Evolutionary conservation across 768 basidiomycete species (phyloP).

Genomic region (Lactarius deliciosus): DNA sequence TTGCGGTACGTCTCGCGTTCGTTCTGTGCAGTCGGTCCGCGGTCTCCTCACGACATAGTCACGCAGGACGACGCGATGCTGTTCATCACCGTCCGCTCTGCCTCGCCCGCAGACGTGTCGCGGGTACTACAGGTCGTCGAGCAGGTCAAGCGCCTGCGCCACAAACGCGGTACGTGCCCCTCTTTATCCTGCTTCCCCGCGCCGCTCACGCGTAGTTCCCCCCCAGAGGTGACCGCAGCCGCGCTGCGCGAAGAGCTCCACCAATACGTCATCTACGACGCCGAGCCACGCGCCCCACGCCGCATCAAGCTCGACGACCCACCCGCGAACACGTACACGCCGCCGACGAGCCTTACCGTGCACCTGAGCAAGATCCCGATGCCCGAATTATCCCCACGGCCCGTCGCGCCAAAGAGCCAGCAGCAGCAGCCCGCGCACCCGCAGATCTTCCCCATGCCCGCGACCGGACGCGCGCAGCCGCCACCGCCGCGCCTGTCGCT

Average conservation of each 20-base stretch:
- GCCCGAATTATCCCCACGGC: conserved; percentile 72
- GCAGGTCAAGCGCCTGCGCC: conserved; percentile 70
- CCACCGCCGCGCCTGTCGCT: not conserved
- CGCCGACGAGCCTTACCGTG: conserved; percentile 65
- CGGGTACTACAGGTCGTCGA: conserved; percentile 82
- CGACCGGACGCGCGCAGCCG: not conserved
- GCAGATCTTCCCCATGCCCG: not conserved
- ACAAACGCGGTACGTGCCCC: conserved; percentile 59
- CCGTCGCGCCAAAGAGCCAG: conserved; percentile 33
- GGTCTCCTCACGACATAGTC: not conserved
- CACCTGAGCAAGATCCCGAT: conserved; percentile 87
- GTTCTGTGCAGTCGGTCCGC: too few relatives aligned
- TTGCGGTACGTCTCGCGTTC: conserved; percentile 47
- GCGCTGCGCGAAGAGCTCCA: conserved; percentile 57
- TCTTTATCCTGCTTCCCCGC: too few relatives aligned
- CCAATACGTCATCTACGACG: conserved; percentile 77
- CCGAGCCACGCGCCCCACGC: conserved; percentile 45
- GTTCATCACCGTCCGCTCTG: conserved; percentile 71
- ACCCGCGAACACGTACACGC: conserved; percentile 49
- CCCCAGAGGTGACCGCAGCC: conserved; percentile 35
- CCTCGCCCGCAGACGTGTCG: conserved; percentile 60
- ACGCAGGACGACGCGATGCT: conserved; percentile 75
- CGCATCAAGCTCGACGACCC: conserved; percentile 64
- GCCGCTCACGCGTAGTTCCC: not conserved
- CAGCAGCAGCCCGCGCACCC: conserved; percentile 66